phyloP scores from a whole-genome alignment of 345 rosid species.

The Sisymbrium altissimum region DNA sequence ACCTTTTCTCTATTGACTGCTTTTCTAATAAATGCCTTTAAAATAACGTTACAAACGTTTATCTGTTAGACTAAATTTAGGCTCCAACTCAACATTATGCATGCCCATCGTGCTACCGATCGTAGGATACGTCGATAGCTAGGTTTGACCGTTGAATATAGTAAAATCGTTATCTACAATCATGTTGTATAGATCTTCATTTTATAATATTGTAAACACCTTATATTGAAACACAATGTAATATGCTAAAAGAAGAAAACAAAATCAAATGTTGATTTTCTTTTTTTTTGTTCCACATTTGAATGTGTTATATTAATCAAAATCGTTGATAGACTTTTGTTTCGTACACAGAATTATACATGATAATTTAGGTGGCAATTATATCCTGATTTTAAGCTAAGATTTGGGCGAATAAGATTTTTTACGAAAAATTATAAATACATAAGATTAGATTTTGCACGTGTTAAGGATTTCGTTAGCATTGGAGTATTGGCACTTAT shows the following conservation, averaged over 20 bases:
- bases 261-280: background rate
- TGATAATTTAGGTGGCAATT: background rate
- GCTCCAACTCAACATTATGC: background rate
- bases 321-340: background rate
- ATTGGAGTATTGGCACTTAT: too few relatives aligned
- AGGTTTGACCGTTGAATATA: background rate
- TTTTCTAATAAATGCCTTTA: too few relatives aligned
- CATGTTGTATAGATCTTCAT: background rate
- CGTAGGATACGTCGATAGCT: background rate
- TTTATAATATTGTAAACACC: background rate
- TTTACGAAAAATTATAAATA: background rate
- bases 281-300: background rate
- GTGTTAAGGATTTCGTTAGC: too few relatives aligned
- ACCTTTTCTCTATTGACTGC: conserved; percentile 16
- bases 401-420: background rate
- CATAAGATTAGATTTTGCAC: background rate
- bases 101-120: background rate
- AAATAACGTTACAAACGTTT: too few relatives aligned
- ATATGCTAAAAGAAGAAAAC: background rate
- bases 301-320: background rate
- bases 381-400: background rate
- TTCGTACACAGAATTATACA: background rate
- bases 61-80: background rate
- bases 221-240: background rate
- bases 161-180: background rate